These are phyloP conservation scores for Solanum dulcamara DNA, from an alignment of 257 asterid species.

Conservation along the genomic window DNA sequence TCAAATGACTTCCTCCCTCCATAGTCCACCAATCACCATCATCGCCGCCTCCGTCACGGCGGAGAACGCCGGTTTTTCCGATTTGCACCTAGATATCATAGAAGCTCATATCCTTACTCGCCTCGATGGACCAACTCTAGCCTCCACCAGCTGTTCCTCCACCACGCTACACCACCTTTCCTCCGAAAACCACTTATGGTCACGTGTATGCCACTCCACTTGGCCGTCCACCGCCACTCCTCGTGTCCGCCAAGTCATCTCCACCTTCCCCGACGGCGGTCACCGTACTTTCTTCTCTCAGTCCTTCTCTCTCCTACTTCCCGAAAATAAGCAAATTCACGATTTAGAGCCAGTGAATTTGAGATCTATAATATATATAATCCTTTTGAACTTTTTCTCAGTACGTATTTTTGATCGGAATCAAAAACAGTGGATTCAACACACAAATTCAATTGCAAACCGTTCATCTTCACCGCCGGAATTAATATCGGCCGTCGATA, in stretches of 20 bases:
- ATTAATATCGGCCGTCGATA: slow-evolving; percentile 71
- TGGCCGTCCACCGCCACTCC: slow-evolving; percentile 75
- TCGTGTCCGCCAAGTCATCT: slow-evolving; percentile 28
- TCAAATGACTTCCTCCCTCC: not conserved
- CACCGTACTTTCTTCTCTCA: slow-evolving; percentile 57
- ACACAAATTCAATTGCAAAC: not conserved
- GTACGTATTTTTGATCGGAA: not conserved
- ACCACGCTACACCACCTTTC: slow-evolving; percentile 47
- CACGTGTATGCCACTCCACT: slow-evolving; percentile 39
- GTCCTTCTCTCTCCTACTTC: slow-evolving; percentile 28
- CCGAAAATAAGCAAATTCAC: not conserved
- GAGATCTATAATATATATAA: not conserved
- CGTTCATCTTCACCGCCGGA: slow-evolving; percentile 21
- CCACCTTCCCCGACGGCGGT: slow-evolving; percentile 48
- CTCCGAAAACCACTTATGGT: slow-evolving; percentile 45
- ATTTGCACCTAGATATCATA: slow-evolving; percentile 47
- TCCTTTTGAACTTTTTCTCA: not conserved
- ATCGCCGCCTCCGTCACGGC: slow-evolving; percentile 1
- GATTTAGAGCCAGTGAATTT: not conserved
- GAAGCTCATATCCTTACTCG: slow-evolving; percentile 48
- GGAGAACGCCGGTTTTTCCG: slow-evolving; percentile 21
- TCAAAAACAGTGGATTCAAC: not conserved
- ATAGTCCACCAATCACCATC: not conserved
- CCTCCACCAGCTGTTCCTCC: slow-evolving; percentile 47
- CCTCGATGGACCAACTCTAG: slow-evolving; percentile 63